Conservation (phyloP, 176 grass and related monocot species). For the Paspalum vaginatum region DNA sequence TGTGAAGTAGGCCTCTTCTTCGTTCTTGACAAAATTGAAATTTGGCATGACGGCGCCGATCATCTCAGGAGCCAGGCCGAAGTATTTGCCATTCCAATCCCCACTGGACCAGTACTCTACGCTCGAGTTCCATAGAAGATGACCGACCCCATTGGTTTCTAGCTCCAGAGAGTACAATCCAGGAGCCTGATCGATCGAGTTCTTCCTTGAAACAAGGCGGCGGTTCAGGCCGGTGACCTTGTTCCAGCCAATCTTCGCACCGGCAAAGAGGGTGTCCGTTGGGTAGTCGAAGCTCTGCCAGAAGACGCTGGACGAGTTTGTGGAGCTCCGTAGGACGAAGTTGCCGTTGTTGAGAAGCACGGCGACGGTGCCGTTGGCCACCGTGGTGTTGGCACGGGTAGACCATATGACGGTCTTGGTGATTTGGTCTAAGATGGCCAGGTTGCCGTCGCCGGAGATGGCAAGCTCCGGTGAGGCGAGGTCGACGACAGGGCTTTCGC, state of each 20-base stretch:
- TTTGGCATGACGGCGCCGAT: neutral
- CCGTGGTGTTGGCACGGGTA: neutral
- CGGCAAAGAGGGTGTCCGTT: neutral
- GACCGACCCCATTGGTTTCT: neutral
- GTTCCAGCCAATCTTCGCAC: constrained; percentile 1
- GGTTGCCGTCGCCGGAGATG: neutral
- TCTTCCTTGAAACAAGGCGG: neutral
- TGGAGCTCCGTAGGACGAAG: neutral
- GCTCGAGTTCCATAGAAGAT: neutral
- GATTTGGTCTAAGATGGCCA: neutral
- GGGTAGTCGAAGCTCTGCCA: constrained; percentile 34
- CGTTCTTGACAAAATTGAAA: neutral
- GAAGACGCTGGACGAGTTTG: neutral
- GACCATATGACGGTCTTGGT: neutral
- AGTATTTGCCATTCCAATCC: neutral
- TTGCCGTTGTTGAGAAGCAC: constrained; percentile 16
- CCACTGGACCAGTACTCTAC: constrained; percentile 10
- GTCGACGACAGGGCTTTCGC: neutral
- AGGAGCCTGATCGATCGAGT: neutral
- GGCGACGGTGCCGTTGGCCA: neutral
- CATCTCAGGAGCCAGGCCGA: constrained; percentile 7
- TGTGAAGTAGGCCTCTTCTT: neutral
- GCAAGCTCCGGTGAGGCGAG: neutral
- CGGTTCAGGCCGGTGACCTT: neutral
- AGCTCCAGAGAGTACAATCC: constrained; percentile 4